A percentile compares a stretch with the other conserved stretches of the same genome.
These are phyloP conservation scores for Eucalyptus pauciflora DNA, from an alignment of 345 rosid species.

Conservation along the genomic window DNA sequence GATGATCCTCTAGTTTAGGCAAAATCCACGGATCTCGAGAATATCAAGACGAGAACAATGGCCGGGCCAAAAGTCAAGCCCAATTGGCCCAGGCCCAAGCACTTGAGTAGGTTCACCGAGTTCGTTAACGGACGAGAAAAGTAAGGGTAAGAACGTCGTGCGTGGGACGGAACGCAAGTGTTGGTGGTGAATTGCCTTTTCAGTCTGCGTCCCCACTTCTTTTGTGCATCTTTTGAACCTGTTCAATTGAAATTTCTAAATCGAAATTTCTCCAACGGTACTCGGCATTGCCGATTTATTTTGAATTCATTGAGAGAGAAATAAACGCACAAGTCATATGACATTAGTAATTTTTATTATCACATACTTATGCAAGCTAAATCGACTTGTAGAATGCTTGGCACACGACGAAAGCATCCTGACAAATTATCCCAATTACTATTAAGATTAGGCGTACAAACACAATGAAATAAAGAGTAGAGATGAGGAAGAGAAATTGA, in stretches of 20 bases:
- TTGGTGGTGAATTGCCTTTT: background rate
- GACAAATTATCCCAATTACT: fast-evolving
- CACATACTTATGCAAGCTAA: background rate
- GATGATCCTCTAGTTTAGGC: background rate
- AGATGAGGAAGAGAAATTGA: too few relatives aligned
- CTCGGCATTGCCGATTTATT: too few relatives aligned
- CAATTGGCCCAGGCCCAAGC: background rate
- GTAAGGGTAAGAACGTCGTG: background rate
- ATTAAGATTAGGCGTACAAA: too few relatives aligned
- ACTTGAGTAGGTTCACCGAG: background rate
- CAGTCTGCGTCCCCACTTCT: too few relatives aligned
- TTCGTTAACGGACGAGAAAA: background rate
- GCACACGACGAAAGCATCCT: background rate
- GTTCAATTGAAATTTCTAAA: too few relatives aligned
- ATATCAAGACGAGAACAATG: background rate
- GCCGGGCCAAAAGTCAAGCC: background rate
- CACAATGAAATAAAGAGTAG: too few relatives aligned
- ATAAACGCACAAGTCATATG: fast-evolving
- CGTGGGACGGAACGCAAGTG: background rate
- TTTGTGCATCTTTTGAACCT: too few relatives aligned
- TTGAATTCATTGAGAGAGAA: fast-evolving
- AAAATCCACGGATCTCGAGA: background rate
- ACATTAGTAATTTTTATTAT: too few relatives aligned
- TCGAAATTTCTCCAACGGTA: too few relatives aligned
- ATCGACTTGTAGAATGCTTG: background rate